Base-by-base conservation (phyloP, 441 rosid genomes). In the Corymbia calophylla region DNA sequence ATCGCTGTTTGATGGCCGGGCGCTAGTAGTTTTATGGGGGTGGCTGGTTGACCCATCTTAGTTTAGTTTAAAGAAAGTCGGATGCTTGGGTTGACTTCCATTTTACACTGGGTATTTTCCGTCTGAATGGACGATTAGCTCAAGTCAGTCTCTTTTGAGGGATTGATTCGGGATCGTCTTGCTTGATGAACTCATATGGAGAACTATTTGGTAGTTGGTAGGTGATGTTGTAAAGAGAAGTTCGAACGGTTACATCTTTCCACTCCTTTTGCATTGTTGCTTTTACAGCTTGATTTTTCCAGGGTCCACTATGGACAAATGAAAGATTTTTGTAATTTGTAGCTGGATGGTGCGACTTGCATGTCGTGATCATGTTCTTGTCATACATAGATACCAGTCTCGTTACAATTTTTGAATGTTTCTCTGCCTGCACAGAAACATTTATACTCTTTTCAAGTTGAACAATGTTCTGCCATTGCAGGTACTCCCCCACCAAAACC, bases 401-500 rank as follows among this genome's bases (percentile, higher is more conserved):
- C 25, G 53, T 47, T 44, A 25, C 19, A 3, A 44, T 47, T 7
- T 80, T 39, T 39, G 49, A 27, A 39, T 0, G 82, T 39, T 77
- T 44, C 51, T 25, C 18, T 0, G 10, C 53, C 12, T 80, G 85
- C 85, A 25, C 31, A 6, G 53, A 80, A 80, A 80, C n/a, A 80
- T 25, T 47, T 47, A 7, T 44, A 25, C 85, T 15, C 31, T 77
- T 53, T 12, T 17, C 12, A n/a, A 80, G 53, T 80, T 44, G 15
- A 80, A 47, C 85, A 1, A 25, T 80, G 85, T 80, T n/a, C 32
- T 86, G 87, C 48, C 85, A 53, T 88, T 90, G 90, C 93, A 94
- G 99, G 93, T 89, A 91, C 94, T 87, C 94, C 95, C 87, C 99
- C 99, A 4, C 89, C 93, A 31, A 98, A 98, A 90, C 99, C 99